Conservation (phyloP, 2,329 filamentous ascomycete genomes). For the Diaporthe caulivora region DNA sequence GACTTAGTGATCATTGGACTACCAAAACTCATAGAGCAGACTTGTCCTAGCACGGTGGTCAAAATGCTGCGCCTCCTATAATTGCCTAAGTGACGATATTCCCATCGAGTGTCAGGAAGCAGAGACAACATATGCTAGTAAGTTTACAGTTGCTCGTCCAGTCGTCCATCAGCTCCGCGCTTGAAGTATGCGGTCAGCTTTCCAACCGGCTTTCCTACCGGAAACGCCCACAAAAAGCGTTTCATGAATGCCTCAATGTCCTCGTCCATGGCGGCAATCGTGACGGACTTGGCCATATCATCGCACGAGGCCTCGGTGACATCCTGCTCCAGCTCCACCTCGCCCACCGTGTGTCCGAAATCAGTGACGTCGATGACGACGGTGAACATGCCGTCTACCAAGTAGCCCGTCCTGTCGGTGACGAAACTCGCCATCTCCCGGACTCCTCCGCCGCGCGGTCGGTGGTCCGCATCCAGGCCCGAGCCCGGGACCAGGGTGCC, state of each 20-base stretch:
- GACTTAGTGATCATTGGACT: too few relatives aligned
- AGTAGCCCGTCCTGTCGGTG: slow-evolving; percentile 11
- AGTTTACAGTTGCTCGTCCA: background rate
- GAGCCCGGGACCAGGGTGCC: background rate
- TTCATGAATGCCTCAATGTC: slow-evolving; percentile 22
- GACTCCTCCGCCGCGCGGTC: background rate
- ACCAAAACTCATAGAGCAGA: background rate
- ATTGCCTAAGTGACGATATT: too few relatives aligned
- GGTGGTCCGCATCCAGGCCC: background rate
- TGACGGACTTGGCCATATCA: background rate
- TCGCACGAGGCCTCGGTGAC: background rate
- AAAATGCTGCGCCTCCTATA: too few relatives aligned
- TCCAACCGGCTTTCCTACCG: background rate
- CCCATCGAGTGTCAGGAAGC: too few relatives aligned
- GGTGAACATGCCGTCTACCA: slow-evolving; percentile 14
- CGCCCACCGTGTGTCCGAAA: slow-evolving; percentile 21
- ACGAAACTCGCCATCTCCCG: slow-evolving; percentile 34
- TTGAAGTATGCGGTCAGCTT: slow-evolving; percentile 27
- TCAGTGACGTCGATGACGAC: slow-evolving; percentile 16
- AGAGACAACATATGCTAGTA: too few relatives aligned
- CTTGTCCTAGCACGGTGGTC: too few relatives aligned
- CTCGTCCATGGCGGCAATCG: slow-evolving; percentile 16
- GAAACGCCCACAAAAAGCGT: slow-evolving; percentile 19
- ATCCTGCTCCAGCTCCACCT: slow-evolving; percentile 18
- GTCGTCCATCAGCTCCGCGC: background rate